Evolutionary conservation across 1,284 basidiomycete species (phyloP).

Genomic region (Trametes polyzona): DNA sequence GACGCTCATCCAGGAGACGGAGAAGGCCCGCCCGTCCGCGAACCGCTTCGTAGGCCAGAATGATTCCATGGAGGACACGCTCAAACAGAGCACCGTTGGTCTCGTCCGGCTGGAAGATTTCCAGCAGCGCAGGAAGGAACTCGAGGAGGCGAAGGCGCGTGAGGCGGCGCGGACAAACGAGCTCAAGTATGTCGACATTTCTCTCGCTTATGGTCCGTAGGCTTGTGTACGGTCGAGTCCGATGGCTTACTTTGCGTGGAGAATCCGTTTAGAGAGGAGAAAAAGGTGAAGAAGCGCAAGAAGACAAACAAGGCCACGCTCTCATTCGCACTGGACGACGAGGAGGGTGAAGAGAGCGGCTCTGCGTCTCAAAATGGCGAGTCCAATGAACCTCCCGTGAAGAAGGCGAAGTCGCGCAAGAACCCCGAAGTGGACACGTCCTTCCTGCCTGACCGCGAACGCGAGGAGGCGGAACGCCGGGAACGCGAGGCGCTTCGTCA

Average conservation of each 20-base stretch:
- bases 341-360: slow-evolving; percentile 49
- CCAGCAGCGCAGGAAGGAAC: slow-evolving; percentile 82
- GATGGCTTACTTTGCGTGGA: slow-evolving; percentile 76
- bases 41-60: slow-evolving; percentile 94
- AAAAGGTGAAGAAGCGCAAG: slow-evolving; percentile 91
- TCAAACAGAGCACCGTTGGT: slow-evolving; percentile 94
- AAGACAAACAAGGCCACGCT: slow-evolving; percentile 81
- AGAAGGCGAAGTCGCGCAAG: slow-evolving; percentile 85
- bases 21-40: slow-evolving; percentile 80
- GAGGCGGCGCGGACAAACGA: slow-evolving; percentile 85
- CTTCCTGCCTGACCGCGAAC: slow-evolving; percentile 95
- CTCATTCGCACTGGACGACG: slow-evolving; percentile 90
- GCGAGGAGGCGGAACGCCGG: slow-evolving; percentile 89
- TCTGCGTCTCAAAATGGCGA: slow-evolving; percentile 42
- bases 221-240: neutral
- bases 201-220: slow-evolving; percentile 25
- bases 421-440: slow-evolving; percentile 98
- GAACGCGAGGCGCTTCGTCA: slow-evolving; percentile 89
- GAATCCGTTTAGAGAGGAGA: slow-evolving; percentile 85
- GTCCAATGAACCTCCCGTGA: slow-evolving; percentile 49
- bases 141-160: slow-evolving; percentile 92
- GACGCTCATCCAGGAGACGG: slow-evolving; percentile 79
- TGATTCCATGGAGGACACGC: slow-evolving; percentile 92
- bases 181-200: slow-evolving; percentile 73
- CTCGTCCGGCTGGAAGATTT: slow-evolving; percentile 94